Percentiles rank a stretch among this genome's conserved stretches.
Evolutionary conservation across 306 rosid species (phyloP).

Genomic region (Betula pendula): DNA sequence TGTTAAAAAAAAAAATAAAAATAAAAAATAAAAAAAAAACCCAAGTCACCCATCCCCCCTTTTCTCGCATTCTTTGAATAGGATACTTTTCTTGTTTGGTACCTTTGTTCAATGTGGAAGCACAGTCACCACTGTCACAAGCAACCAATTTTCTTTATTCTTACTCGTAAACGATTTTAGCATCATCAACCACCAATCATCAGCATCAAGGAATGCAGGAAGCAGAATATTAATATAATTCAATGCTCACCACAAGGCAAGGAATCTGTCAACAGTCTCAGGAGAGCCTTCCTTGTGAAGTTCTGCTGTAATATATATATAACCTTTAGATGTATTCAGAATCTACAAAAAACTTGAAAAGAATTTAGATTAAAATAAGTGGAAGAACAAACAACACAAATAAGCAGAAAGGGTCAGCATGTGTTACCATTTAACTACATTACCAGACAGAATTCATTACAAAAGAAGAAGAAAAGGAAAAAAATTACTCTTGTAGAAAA

Average conservation of each 20-base stretch:
- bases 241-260: constrained; percentile 82
- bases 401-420: constrained; percentile 3
- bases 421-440: neutral
- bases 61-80: neutral
- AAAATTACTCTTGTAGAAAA: neutral
- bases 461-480: neutral
- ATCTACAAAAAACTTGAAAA: constrained; percentile 41
- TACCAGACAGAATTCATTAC: neutral
- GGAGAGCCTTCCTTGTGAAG: constrained; percentile 85
- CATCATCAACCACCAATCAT: neutral
- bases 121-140: no score
- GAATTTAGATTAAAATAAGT: constrained; percentile 8
- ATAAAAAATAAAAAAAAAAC: no score
- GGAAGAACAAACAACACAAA: constrained; percentile 2
- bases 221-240: neutral
- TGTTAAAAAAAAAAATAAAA: no score
- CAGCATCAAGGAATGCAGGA: no score
- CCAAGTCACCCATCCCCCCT: no score
- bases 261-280: constrained; percentile 91
- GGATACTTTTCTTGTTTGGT: neutral
- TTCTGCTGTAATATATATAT: constrained; percentile 58
- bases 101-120: neutral
- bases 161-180: neutral
- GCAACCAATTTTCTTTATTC: neutral
- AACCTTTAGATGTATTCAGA: constrained; percentile 84